Evolutionary conservation across 2,329 filamentous ascomycete genomes (phyloP).

Genomic region (Phialophora verrucosa): DNA sequence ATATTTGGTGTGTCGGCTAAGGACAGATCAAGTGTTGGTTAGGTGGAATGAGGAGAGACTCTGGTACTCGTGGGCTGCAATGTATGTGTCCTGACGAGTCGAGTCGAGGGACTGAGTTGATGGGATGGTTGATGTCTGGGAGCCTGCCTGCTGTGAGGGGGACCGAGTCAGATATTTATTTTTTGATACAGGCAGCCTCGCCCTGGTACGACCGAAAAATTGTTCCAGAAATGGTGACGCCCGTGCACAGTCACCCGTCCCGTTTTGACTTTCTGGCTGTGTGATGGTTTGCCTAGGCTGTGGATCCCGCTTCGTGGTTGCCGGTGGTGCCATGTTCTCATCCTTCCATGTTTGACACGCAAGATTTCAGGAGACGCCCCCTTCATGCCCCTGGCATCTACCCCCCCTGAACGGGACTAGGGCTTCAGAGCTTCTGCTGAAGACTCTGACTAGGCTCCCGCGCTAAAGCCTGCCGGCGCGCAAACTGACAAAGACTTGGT

Average conservation of each 20-base stretch:
- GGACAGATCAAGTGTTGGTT: constrained; percentile 7
- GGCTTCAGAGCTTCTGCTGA: constrained; percentile 3
- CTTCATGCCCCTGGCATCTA: constrained; percentile 28
- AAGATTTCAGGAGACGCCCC: constrained; percentile 25
- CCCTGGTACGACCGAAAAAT: constrained; percentile 32
- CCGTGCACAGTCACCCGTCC: constrained; percentile 31
- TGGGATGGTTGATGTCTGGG: constrained; percentile 16
- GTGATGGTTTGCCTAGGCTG: constrained; percentile 17
- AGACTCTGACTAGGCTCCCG: constrained; percentile 19
- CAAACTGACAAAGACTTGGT: constrained; percentile 27
- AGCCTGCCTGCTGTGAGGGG: constrained; percentile 16
- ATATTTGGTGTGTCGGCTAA: constrained; percentile 5
- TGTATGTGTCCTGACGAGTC: not conserved
- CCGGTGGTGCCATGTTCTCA: constrained; percentile 18
- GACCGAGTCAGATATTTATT: constrained; percentile 35
- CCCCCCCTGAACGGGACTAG: constrained; percentile 27
- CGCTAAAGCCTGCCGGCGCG: constrained; percentile 27
- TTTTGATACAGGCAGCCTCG: constrained; percentile 26
- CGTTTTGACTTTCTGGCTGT: constrained; percentile 20
- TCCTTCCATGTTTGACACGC: constrained; percentile 21
- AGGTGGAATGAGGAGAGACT: not conserved
- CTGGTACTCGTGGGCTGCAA: not conserved
- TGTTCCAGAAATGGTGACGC: constrained; percentile 38
- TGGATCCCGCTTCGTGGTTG: constrained; percentile 32
- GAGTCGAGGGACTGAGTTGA: not conserved